Conservation (phyloP, 2,329 filamentous ascomycete species). For the Penicillium sp. region DNA sequence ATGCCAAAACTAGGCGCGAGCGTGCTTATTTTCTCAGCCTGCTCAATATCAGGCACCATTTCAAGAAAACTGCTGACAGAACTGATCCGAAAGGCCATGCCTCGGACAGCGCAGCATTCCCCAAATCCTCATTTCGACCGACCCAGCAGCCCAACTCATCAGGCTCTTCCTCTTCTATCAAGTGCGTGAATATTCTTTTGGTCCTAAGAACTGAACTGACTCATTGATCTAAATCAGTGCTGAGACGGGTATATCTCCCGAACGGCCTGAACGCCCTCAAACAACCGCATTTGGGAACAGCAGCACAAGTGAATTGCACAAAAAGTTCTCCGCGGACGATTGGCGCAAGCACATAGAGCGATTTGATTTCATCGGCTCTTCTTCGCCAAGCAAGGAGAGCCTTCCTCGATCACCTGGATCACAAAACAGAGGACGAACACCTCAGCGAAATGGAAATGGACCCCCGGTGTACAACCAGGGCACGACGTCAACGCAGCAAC, state of each 20-base stretch:
- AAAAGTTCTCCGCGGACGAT: conserved; percentile 45
- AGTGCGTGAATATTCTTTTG: conserved; percentile 7
- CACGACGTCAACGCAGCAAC: conserved; percentile 13
- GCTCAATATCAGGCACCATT: conserved; percentile 2
- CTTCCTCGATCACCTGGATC: conserved; percentile 18
- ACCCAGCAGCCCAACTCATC: conserved; percentile 11
- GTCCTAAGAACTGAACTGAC: no score
- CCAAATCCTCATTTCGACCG: conserved; percentile 15
- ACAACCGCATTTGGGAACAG: conserved; percentile 33
- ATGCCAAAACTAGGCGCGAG: neutral
- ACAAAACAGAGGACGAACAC: conserved; percentile 24
- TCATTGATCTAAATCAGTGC: conserved; percentile 4
- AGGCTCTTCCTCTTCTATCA: conserved; percentile 14
- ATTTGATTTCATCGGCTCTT: conserved; percentile 40
- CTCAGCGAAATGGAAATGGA: conserved; percentile 20
- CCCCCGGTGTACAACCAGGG: conserved; percentile 23
- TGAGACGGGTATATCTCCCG: neutral
- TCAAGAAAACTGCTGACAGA: conserved; percentile 26
- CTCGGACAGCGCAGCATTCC: conserved; percentile 32
- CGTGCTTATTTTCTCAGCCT: neutral
- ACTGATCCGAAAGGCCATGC: conserved; percentile 32
- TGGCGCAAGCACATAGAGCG: conserved; percentile 41
- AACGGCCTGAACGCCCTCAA: conserved; percentile 1
- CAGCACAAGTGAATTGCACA: conserved; percentile 36
- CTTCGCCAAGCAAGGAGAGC: conserved; percentile 24